Percentiles rank a stretch among this genome's conserved stretches.
Evolutionary conservation across 2,329 filamentous ascomycete species (phyloP).

Genomic region (Blastomyces gilchristii): DNA sequence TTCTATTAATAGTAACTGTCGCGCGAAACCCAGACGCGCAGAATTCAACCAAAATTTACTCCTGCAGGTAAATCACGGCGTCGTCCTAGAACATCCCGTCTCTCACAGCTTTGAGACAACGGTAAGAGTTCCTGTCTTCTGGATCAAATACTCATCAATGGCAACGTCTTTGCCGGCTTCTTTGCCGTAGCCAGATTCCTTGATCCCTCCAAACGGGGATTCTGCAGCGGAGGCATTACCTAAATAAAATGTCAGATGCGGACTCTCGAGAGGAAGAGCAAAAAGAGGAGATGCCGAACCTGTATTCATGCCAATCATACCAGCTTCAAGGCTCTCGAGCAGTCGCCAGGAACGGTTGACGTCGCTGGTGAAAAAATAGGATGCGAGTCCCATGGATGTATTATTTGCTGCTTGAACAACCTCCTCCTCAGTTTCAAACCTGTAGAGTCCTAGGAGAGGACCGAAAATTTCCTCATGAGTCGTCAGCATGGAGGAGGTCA

Average conservation of each 20-base stretch:
- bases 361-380: slow-evolving; percentile 42
- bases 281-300: background rate
- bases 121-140: slow-evolving; percentile 56
- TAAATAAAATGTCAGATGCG: background rate
- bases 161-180: slow-evolving; percentile 42
- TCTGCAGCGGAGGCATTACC: background rate
- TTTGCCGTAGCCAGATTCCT: background rate
- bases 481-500: slow-evolving; percentile 20
- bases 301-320: slow-evolving; percentile 63
- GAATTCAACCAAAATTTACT: background rate
- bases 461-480: slow-evolving; percentile 25
- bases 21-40: background rate
- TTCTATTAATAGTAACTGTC: background rate
- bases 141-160: slow-evolving; percentile 51
- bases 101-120: slow-evolving; percentile 22
- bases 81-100: background rate
- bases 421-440: slow-evolving; percentile 23
- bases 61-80: background rate
- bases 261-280: background rate
- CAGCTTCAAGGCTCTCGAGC: slow-evolving; percentile 65
- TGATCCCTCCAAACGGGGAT: slow-evolving; percentile 5
- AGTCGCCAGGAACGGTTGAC: slow-evolving; percentile 51
- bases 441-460: slow-evolving; percentile 17
- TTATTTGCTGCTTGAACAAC: slow-evolving; percentile 24
- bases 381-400: slow-evolving; percentile 23